Conservation (phyloP, 129 eudicot genomes). For the Flaveria brownii region DNA sequence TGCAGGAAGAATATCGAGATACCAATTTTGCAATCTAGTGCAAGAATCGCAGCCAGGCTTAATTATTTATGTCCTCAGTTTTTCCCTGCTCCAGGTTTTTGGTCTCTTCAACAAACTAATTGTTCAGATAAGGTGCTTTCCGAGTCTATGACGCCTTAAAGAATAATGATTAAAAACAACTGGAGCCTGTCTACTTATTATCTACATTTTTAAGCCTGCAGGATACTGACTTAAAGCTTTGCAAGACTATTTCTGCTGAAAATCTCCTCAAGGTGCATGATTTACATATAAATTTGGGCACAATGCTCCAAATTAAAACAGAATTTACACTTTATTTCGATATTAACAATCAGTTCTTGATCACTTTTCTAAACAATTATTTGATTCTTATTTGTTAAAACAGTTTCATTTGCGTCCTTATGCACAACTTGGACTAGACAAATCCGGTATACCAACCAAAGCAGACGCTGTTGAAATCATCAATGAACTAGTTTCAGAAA, state of each 20-base stretch:
- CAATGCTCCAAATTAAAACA: not conserved
- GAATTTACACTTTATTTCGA: not conserved
- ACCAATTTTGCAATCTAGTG: slow-evolving; percentile 78
- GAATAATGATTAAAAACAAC: not conserved
- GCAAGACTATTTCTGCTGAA: slow-evolving; percentile 58
- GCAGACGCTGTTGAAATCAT: slow-evolving; percentile 43
- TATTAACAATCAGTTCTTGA: slow-evolving; percentile 1
- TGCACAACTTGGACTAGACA: slow-evolving; percentile 77
- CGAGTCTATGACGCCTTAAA: not conserved
- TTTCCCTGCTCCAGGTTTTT: slow-evolving; percentile 95
- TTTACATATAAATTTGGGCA: not conserved
- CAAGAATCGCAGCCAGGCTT: slow-evolving; percentile 71
- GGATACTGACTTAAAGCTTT: slow-evolving; percentile 45
- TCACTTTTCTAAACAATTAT: not conserved
- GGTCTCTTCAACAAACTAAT: slow-evolving; percentile 52
- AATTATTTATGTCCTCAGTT: slow-evolving; percentile 88
- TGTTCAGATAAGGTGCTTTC: slow-evolving; percentile 47
- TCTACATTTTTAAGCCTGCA: slow-evolving; percentile 31
- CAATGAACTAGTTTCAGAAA: slow-evolving; percentile 53
- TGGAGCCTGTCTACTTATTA: not conserved
- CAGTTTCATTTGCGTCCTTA: slow-evolving; percentile 87
- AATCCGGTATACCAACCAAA: slow-evolving; percentile 53
- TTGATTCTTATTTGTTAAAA: not conserved
- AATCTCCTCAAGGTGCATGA: slow-evolving; percentile 85
- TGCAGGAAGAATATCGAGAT: slow-evolving; percentile 79